These are phyloP conservation scores for Mycena maculata DNA, from an alignment of 768 basidiomycete species.

Conservation along the genomic window DNA sequence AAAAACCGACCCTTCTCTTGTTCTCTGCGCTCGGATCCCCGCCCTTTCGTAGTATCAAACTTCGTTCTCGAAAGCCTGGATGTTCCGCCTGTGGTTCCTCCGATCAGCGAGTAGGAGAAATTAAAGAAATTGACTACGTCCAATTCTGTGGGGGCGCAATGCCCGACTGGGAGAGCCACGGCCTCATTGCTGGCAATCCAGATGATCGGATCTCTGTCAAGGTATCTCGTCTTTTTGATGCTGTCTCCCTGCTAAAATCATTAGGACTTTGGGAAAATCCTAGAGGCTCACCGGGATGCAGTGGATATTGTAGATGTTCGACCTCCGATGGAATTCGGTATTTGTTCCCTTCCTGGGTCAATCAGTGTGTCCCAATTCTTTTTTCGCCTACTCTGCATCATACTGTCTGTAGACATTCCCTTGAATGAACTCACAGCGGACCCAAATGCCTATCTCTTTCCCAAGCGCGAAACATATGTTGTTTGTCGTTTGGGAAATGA, in stretches of 20 bases:
- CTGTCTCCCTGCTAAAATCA: neutral
- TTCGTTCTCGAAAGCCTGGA: conserved; percentile 75
- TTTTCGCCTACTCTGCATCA: conserved; percentile 13
- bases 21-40: conserved; percentile 77
- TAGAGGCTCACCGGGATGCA: conserved; percentile 22
- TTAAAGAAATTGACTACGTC: conserved; percentile 80
- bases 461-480: conserved; percentile 58
- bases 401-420: conserved; percentile 72
- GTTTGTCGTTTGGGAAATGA: conserved; percentile 94
- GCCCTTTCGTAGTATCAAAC: conserved; percentile 85
- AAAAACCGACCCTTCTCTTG: conserved; percentile 72
- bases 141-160: conserved; percentile 84
- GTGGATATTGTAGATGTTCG: conserved; percentile 82
- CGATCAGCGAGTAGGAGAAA: conserved; percentile 54
- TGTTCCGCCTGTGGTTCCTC: conserved; percentile 82
- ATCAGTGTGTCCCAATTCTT: conserved; percentile 62
- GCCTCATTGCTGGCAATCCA: conserved; percentile 55
- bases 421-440: conserved; percentile 71
- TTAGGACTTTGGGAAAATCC: conserved; percentile 40
- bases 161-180: conserved; percentile 74
- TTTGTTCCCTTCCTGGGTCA: conserved; percentile 82
- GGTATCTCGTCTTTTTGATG: conserved; percentile 43
- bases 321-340: conserved; percentile 82
- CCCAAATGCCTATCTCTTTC: conserved; percentile 60
- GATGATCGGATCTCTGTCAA: conserved; percentile 57